Evolutionary conservation across 129 eudicot species (phyloP), one percentile per base, ranked within the genome.

Genomic region (Deinandra increscens): DNA sequence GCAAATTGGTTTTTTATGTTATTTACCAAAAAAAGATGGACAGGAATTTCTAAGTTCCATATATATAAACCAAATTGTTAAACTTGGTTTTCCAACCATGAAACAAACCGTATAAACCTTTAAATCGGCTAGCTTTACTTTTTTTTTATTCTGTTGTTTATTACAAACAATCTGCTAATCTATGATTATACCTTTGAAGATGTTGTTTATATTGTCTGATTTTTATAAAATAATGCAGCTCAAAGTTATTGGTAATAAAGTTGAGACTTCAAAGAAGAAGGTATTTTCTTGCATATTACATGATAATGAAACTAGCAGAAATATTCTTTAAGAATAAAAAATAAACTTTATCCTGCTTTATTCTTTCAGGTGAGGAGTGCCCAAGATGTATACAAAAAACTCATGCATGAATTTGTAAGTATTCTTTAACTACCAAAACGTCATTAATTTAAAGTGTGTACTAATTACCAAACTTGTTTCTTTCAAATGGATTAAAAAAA

Each of bases 221-320:
- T 12, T 36, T 15, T 62, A 71, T 17, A 34, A 60, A 55, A 39
- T 38, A 58, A 58, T 31, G 75, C 86, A 89, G 96, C 60, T 71
- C 41, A 89, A 86, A 68, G 77, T 73, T 68, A 80, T 89, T 20
- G 14, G 76, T 8, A 74, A 61, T 68, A 84, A 81, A 71, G 80
- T 80, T 39, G 93, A 82, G 50, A 86, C 92, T 58, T 39, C 69
- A 77, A 86, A 76, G 83, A 89, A 89, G 70, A 89, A 89, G 96
- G 96, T 86, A 78, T 19, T 10, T 18, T 48, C 15, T 26, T 50
- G 17, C 61, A 42, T 12, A 31, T 53, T 53, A 20, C 60, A 53
- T 53, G 60, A 20, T 53, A 53, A n/a, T 17, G 10, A 49, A 49
- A 17, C 55, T 17, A 12, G 50, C 3, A 49, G 6, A 6, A 13